Evolutionary conservation across 2,329 filamentous ascomycete genomes (phyloP), one percentile per base, ranked within the genome.

Genomic region (Penicillium thymicola): DNA sequence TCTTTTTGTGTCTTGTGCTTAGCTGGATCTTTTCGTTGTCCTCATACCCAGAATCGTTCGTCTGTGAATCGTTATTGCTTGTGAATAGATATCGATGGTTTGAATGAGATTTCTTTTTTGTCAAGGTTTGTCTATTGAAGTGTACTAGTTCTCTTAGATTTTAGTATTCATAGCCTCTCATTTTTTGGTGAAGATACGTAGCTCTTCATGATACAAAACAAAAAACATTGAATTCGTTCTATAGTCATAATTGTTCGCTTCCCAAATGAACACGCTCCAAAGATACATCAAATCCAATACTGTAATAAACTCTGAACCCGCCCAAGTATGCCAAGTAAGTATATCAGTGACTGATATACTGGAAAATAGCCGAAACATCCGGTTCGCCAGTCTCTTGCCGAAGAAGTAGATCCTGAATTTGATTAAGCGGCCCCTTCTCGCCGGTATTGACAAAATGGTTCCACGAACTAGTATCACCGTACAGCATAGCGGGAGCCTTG

Each of bases 381-480:
- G 81, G 78, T 73, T 93, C 87, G 4, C 81, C 83, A 56, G 83
- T 85, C 76, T 99, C 94, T 74, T 97, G 94, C 62, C 93, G 83
- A 47, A 99, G 78, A 69, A 99, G 71, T 70, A 97, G 75, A 78
- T 99, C 94, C 74, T 99, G 93, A 57, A 99, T 99, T 58, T 84
- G 82, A 61, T 85, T 83, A 69, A 99, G 75, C 0, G 85, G 87
- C 0, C 85, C 85, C 6, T 78, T 76, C 62, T 82, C 82, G 4
- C 84, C 85, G 60, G 87, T 84, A 67, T 96, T 97, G 42, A 89
- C 84, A 76, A 97, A 96, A 74, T 99, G 94, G 69, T 99, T 99
- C 94, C 94, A 99, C n/a, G 91, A 93, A 75, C 92, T 97, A 23
- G 94, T 97, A 70, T 99, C 94, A 51, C 94, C 94, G 70, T 99